These are phyloP conservation scores for Salvia hispanica DNA, from an alignment of 257 asterid genomes.

Conservation along the genomic window DNA sequence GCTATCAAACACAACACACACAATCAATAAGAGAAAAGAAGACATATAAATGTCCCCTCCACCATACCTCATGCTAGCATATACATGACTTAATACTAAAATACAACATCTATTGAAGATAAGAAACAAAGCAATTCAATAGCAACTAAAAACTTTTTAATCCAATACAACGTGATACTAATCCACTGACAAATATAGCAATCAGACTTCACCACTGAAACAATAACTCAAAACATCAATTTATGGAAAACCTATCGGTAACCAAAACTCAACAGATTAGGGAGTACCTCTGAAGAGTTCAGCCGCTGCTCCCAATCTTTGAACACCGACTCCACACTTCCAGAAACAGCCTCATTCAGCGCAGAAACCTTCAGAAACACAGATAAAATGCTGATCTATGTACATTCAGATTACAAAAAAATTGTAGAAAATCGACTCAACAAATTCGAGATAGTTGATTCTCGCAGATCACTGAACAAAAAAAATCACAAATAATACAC, in stretches of 20 bases:
- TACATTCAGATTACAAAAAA: neutral
- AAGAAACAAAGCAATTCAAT: neutral
- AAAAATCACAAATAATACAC: neutral
- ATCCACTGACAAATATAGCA: neutral
- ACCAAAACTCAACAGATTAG: constrained; percentile 1
- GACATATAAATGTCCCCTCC: neutral
- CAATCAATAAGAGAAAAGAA: constrained; percentile 7
- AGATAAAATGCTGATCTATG: constrained; percentile 2
- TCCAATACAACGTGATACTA: constrained; percentile 7
- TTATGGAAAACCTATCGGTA: neutral
- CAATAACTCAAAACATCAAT: neutral
- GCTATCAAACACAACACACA: constrained; percentile 18
- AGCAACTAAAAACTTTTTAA: neutral
- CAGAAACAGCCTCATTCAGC: constrained; percentile 81
- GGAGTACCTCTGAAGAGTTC: constrained; percentile 70
- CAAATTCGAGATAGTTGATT: constrained; percentile 12
- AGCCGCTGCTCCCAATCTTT: constrained; percentile 97
- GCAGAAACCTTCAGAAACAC: constrained; percentile 71
- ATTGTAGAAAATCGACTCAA: neutral
- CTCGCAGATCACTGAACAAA: constrained; percentile 1
- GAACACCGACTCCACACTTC: constrained; percentile 87
- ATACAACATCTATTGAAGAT: neutral
- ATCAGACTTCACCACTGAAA: neutral
- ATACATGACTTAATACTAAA: neutral
- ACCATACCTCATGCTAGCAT: constrained; percentile 15